A percentile compares a stretch with the other conserved stretches of the same genome.
phyloP scores from a whole-genome alignment of 2,329 filamentous ascomycete species.

The Xylariales sp. region DNA sequence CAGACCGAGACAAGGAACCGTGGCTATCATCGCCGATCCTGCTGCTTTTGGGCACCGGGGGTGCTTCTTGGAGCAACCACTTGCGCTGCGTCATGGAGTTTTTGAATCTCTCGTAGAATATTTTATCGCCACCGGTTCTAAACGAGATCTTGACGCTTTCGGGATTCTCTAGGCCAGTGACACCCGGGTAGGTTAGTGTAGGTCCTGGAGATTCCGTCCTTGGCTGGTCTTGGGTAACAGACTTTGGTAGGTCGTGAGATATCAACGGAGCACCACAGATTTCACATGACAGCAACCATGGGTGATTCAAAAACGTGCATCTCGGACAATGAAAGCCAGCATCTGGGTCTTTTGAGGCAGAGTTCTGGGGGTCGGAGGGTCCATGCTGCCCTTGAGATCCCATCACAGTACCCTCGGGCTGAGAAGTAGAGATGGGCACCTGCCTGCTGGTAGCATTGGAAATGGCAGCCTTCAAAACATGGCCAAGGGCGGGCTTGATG shows the following conservation, averaged over 20 bases:
- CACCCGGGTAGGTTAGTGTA: constrained; percentile 40
- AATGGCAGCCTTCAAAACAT: constrained; percentile 83
- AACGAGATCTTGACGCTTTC: constrained; percentile 92
- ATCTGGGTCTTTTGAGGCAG: constrained; percentile 4
- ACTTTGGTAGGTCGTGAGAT: constrained; percentile 41
- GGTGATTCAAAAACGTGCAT: constrained; percentile 93
- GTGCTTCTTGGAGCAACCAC: constrained; percentile 88
- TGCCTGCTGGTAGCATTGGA: constrained; percentile 57
- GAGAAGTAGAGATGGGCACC: neutral
- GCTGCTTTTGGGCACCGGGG: constrained; percentile 70
- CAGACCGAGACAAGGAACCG: constrained; percentile 21
- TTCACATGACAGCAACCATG: constrained; percentile 80
- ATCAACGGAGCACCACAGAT: constrained; percentile 80
- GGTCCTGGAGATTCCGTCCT: constrained; percentile 78
- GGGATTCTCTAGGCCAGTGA: constrained; percentile 47
- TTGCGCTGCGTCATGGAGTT: constrained; percentile 86
- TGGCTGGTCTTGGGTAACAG: constrained; percentile 33
- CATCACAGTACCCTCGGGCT: neutral
- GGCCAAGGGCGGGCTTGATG: constrained; percentile 81
- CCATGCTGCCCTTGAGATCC: constrained; percentile 5
- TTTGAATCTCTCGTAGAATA: constrained; percentile 86
- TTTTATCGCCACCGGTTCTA: constrained; percentile 79
- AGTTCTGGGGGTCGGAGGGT: constrained; percentile 11
- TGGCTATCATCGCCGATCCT: constrained; percentile 30
- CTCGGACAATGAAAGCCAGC: constrained; percentile 65